Base-by-base conservation (phyloP, 2,329 filamentous ascomycete species). In the Fusarium caatingaense region DNA sequence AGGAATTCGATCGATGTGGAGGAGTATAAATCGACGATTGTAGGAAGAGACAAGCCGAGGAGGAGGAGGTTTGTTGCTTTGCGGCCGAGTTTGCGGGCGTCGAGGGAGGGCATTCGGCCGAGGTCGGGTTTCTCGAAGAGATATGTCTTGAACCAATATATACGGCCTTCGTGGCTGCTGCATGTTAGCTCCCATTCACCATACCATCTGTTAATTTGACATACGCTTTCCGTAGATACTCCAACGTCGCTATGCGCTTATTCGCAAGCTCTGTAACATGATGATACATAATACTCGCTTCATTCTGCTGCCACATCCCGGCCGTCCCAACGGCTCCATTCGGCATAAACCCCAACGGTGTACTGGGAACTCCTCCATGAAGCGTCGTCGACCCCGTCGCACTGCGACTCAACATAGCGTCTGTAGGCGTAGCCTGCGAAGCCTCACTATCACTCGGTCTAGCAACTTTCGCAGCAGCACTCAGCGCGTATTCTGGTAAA, bases 91-190 rank as follows among this genome's bases (percentile, higher is more conserved):
- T 95, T 96, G 69, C 92, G 90, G 6, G 89, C 84, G 63, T 97
- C 92, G 77, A 97, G 95, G 77, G 93, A 97, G 47, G 95, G 91
- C 83, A 98, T 91, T 76, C 91, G 90, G 54, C 87, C 84, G 34
- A 98, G 86, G 79, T 97, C 93, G 30, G 88, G 80, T 75, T 93
- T 92, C 71, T 94, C 93, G 81, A 97, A 97, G 76, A 97, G 92
- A 65, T 97, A 89, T 0, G 96, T 98, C 82, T 98, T 98, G 85
- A 98, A 98, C 94, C 96, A 98, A 83, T 97, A 98, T 44, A 97
- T 90, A 62, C 93, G 91, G 65, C 95, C 94, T 81, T 98, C 94
- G 78, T 99, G 94, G 28, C 93, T 97, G 44, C 50, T 6, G 2
- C 8, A 21, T 58, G 48, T 68, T 56, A 61, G 54, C 20, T 45